Conservation (phyloP, 441 rosid genomes). For the Pelargonium fulgidum region DNA sequence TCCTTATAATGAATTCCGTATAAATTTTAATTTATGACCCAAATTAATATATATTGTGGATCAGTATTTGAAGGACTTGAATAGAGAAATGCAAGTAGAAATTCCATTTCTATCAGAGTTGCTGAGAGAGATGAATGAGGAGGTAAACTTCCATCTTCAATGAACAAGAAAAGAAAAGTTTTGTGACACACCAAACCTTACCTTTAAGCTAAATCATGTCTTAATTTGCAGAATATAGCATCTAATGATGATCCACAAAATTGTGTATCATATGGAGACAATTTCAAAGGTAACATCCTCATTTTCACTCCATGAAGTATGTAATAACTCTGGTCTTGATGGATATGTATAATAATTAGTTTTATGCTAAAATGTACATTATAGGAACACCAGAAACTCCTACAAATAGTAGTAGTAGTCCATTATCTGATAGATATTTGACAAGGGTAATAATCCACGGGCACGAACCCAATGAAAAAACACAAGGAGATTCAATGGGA, state of each 20-base stretch:
- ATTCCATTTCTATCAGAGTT: constrained; percentile 41
- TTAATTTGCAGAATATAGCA: background rate
- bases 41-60: background rate
- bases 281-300: background rate
- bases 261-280: background rate
- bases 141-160: constrained; percentile 32
- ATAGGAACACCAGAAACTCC: background rate
- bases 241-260: background rate
- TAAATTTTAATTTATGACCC: no score
- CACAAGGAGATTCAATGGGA: background rate
- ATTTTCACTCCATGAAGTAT: no score
- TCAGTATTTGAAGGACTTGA: constrained; percentile 45
- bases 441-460: background rate
- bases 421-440: background rate
- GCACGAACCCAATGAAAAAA: background rate
- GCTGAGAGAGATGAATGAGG: constrained; percentile 31
- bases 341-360: background rate
- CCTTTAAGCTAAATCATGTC: background rate
- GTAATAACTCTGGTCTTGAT: no score
- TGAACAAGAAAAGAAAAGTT: no score
- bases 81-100: constrained; percentile 39
- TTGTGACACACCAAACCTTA: no score
- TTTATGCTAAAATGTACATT: background rate
- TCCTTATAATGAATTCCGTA: background rate
- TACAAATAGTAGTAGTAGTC: background rate